Evolutionary conservation across 2,329 filamentous ascomycete species (phyloP), one percentile per base, ranked within the genome.

Genomic region (Huntiella decipiens): DNA sequence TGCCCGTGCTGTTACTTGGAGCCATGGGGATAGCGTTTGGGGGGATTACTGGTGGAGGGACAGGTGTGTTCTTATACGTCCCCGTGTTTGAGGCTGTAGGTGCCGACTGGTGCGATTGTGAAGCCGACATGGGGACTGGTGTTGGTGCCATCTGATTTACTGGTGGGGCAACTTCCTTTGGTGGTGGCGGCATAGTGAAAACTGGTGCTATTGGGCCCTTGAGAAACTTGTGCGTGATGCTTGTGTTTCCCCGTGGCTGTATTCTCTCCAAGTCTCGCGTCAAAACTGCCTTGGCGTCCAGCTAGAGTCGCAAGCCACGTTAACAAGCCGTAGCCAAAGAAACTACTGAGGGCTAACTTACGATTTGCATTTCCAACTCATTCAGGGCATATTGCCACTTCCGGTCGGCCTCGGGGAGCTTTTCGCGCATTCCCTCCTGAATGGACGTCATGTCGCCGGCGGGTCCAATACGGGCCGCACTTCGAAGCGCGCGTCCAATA

Each of bases 331-430:
- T 33, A 17, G 4, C 33, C 19, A 43, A 4, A n/a, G 8, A 15
- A 33, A 3, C 6, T 13, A 19, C 12, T 34, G 16, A 8, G 34
- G 4, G 16, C 39, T 22, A 46, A 46, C 66, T 57, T 60, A 75
- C 73, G 54, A 77, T 73, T 19, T 76, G 70, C 48, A 57, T 58
- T 54, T 77, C 73, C 4, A 77, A 54, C 5, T 72, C 67, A 51
- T 76, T 70, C 2, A 78, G 58, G 5, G 69, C 67, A 46, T 59
- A 58, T 49, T 77, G 71, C 54, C 71, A 73, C 5, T 57, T 56
- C 34, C 58, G 58, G 46, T 70, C 62, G n/a, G 63, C 62, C 37
- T 69, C 66, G 31, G 63, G 59, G 46, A 72, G 56, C 53, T 66
- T 69, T 38, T 59, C 56, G 45, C 63, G 62, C 54, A 54, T 57